Conservation (phyloP, 1,139 yeast genomes). For the Saccharomyces hybrid region DNA sequence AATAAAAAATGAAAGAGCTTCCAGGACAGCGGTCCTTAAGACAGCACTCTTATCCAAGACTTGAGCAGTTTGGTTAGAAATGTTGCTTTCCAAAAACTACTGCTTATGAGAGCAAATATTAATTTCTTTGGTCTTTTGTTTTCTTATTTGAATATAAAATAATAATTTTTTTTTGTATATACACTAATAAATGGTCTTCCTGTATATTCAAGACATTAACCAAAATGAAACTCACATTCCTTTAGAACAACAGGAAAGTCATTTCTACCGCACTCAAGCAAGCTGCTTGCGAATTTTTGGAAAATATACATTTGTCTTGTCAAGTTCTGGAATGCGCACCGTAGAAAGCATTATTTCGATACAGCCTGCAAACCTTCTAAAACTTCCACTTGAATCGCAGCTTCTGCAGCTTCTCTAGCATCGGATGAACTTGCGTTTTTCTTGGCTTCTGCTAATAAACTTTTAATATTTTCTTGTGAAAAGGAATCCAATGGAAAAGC, state of each 20-base stretch:
- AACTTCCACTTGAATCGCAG: slow-evolving; percentile 90
- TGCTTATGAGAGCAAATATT: neutral
- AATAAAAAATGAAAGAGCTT: neutral
- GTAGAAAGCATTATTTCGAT: slow-evolving; percentile 51
- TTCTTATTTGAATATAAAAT: neutral
- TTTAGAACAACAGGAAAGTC: neutral
- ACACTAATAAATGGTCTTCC: neutral
- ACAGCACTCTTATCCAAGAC: neutral
- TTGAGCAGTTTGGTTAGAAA: neutral
- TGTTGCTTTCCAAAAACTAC: neutral
- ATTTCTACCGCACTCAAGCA: neutral
- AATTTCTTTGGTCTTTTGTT: neutral
- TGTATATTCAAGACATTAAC: neutral
- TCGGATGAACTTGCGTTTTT: slow-evolving; percentile 82
- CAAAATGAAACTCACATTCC: neutral
- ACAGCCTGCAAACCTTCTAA: slow-evolving; percentile 87
- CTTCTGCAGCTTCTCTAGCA: slow-evolving; percentile 87
- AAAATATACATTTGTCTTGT: neutral
- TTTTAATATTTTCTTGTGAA: slow-evolving; percentile 71
- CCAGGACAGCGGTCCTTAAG: neutral
- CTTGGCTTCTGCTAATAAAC: slow-evolving; percentile 88
- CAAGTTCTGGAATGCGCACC: neutral
- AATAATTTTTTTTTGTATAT: neutral
- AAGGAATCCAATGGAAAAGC: slow-evolving; percentile 90
- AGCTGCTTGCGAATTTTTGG: neutral